Conservation (phyloP, 2,329 filamentous ascomycete genomes). For the Cladosporium phlei region DNA sequence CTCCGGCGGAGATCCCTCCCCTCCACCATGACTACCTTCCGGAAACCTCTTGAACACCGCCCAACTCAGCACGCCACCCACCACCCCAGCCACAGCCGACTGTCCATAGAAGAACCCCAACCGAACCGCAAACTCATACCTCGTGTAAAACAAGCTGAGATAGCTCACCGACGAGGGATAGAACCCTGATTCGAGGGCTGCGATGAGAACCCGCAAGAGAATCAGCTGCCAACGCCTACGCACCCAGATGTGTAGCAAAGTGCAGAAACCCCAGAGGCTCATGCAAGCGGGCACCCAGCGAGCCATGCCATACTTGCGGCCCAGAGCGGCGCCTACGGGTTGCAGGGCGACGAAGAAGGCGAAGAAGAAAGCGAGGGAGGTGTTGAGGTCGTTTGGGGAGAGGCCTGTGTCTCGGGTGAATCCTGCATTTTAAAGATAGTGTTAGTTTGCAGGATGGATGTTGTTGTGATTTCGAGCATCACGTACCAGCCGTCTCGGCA, state of each 20-base stretch:
- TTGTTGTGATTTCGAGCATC: too few species aligned
- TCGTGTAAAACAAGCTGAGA: conserved; percentile 54
- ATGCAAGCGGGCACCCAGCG: conserved; percentile 56
- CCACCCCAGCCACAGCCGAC: conserved; percentile 51
- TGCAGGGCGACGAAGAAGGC: conserved; percentile 56
- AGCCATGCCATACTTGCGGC: conserved; percentile 52
- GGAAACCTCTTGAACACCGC: conserved; percentile 44
- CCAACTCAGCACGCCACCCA: conserved; percentile 53
- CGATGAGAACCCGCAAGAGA: conserved; percentile 42
- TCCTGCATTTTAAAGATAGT: conserved; percentile 26
- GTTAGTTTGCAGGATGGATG: too few species aligned
- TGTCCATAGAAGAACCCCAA: conserved; percentile 55
- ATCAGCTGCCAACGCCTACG: conserved; percentile 45
- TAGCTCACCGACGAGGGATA: conserved; percentile 58
- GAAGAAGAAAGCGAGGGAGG: conserved; percentile 54
- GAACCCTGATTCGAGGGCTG: conserved; percentile 52
- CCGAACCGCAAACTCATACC: conserved; percentile 52
- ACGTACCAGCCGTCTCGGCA: conserved; percentile 47
- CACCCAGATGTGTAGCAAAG: conserved; percentile 46
- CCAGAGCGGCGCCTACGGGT: conserved; percentile 53
- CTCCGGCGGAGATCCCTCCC: not conserved
- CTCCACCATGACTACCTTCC: not conserved
- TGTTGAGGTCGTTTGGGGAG: conserved; percentile 49
- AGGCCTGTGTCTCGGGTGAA: conserved; percentile 55
- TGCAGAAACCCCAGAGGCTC: conserved; percentile 50